These are phyloP conservation scores for Cyphellophora attinorum DNA, from an alignment of 2,329 filamentous ascomycete species.

Conservation along the genomic window DNA sequence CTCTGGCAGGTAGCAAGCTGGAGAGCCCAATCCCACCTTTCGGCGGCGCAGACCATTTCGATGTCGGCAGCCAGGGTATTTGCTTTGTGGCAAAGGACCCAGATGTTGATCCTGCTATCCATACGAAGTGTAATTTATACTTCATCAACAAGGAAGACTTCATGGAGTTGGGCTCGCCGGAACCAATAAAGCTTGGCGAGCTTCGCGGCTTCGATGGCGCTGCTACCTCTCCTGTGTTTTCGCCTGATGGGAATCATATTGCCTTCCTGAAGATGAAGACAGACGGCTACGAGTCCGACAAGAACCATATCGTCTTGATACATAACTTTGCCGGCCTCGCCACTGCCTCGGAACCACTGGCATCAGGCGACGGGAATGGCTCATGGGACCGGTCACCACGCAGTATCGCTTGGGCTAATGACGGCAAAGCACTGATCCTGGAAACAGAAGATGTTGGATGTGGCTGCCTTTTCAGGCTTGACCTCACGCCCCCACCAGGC, in stretches of 20 bases:
- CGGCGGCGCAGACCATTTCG: constrained; percentile 36
- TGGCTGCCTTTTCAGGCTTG: constrained; percentile 30
- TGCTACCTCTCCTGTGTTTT: constrained; percentile 34
- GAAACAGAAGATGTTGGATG: constrained; percentile 33
- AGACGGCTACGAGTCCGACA: constrained; percentile 66
- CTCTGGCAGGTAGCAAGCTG: constrained; percentile 28
- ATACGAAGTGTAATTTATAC: constrained; percentile 37
- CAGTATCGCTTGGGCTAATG: constrained; percentile 29
- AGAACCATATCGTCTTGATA: constrained; percentile 34
- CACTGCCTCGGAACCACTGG: background rate
- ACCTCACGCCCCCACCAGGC: constrained; percentile 5
- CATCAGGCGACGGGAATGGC: constrained; percentile 20
- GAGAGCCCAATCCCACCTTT: constrained; percentile 40
- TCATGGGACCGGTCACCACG: constrained; percentile 35
- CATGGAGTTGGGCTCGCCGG: constrained; percentile 24
- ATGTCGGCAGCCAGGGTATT: constrained; percentile 31
- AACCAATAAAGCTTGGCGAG: constrained; percentile 24
- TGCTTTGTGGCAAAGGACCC: constrained; percentile 36
- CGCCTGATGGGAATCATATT: constrained; percentile 32
- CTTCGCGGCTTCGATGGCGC: constrained; percentile 29
- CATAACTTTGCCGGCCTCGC: constrained; percentile 28
- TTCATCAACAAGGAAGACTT: constrained; percentile 34
- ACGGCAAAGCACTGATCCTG: constrained; percentile 31
- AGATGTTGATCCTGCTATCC: constrained; percentile 32
- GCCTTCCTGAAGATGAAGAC: constrained; percentile 61